Base-by-base conservation (phyloP, 306 rosid genomes). In the Cotoneaster glaucophyllus region DNA sequence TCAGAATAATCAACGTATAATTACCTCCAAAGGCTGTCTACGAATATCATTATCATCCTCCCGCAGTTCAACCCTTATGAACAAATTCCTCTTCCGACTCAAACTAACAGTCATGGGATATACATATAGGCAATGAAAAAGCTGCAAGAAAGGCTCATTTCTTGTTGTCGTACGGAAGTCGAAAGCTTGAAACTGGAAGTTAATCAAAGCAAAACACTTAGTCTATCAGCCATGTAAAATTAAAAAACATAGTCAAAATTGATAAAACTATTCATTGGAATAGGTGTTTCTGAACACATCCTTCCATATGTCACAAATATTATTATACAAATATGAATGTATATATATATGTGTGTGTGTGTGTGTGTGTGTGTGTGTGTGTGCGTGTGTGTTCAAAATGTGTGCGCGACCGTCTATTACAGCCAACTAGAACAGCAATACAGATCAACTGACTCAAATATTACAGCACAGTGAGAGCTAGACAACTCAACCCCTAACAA, bases 111-210 rank as follows among this genome's bases (percentile, higher is more conserved):
- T 88, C 96, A 88, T 70, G 61, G 99, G 99, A 86, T 95, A 92
- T 74, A 90, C 93, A 82, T 89, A 95, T 31, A 95, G 92, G 74
- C 94, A 95, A 86, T 95, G 97, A 89, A 92, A 95, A 81, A 95
- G 99, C 91, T 95, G 97, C 91, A 87, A 83, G 87, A 92, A 95
- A 34, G 99, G 99, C 92, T 92, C 93, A n/a, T 95, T 95, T 83
- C 97, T 95, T 18, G 91, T 84, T 29, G 95, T 92, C 39, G 97
- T 84, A 81, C 99, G 97, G 89, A 95, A 95, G 96, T 95, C 99
- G 39, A 95, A 95, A 58, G 97, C 97, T 64, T 92, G 99, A 88
- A 92, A 92, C 99, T 95, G 92, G 69, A 87, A 80, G 79, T 78
- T 69, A 76, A 85, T 82, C 78, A 74, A 82, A 52, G 62, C 70